These are phyloP conservation scores for Luvunga scandens DNA, from an alignment of 345 rosid species.

Conservation along the genomic window DNA sequence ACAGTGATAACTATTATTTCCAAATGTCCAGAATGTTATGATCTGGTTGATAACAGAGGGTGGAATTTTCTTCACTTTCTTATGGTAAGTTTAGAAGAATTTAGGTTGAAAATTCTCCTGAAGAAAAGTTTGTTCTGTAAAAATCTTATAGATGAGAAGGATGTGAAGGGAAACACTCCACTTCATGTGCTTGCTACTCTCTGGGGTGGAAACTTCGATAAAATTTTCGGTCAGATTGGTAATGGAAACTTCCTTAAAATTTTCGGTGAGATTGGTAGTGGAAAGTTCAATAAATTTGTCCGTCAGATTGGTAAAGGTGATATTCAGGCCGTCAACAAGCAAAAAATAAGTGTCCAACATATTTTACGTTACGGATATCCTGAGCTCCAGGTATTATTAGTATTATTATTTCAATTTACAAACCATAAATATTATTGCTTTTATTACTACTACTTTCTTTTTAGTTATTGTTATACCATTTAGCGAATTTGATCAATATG, in stretches of 20 bases:
- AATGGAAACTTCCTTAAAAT: too few relatives aligned
- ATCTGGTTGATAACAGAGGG: not conserved
- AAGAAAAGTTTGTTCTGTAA: too few relatives aligned
- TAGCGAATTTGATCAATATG: too few relatives aligned
- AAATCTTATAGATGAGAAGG: not conserved
- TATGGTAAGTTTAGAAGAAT: not conserved
- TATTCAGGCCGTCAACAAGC: not conserved
- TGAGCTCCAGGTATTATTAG: not conserved
- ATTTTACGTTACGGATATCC: not conserved
- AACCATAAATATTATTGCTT: too few relatives aligned
- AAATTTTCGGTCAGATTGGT: too few relatives aligned
- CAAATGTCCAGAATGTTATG: not conserved
- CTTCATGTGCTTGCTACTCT: not conserved
- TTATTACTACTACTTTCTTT: too few relatives aligned
- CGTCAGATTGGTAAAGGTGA: not conserved
- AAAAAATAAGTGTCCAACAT: not conserved
- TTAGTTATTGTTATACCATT: too few relatives aligned
- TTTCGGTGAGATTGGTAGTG: too few relatives aligned
- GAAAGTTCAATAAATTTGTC: too few relatives aligned
- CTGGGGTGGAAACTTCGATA: too few relatives aligned
- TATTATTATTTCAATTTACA: too few relatives aligned
- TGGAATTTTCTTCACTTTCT: constrained; percentile 2
- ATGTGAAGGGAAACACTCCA: not conserved
- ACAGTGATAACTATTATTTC: not conserved
- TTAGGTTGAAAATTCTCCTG: not conserved